Evolutionary conservation across 495 filamentous ascomycete genomes (phyloP), one percentile per base, ranked within the genome.

Genomic region (Penicillium angulare): DNA sequence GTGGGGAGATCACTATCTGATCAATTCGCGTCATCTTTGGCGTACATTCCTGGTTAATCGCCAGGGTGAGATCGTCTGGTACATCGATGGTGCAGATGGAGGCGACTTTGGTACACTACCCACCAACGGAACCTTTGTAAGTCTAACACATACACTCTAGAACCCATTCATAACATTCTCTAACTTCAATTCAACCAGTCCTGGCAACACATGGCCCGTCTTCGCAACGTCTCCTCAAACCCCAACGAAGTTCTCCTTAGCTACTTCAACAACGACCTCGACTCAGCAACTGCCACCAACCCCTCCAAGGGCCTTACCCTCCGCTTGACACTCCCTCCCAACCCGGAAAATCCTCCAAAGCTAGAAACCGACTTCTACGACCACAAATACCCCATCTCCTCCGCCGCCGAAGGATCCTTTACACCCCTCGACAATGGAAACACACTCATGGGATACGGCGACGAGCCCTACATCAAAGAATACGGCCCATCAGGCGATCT

Each of bases 391-490:
- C 26, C 50, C 8, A 49, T 76, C 8, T 56, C 52, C 17, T 50
- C 61, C 23, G 56, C 53, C 3, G 70, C 66, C 8, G 72, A 75
- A 52, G 78, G 79, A 10, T 67, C 63, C 13, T 64, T 63, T 12
- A 65, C 75, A 43, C 35, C 65, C 7, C 59, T 78, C 0, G 17
- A 13, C 10, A 67, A 64, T 44, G 71, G 64, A 5, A 71, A 77
- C 49, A 61, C 60, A 16, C 41, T 80, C 6, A 45, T 75, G 29
- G 70, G 61, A 36, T 79, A 70, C 60, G 76, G 78, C 0, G 59
- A 64, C 17, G 60, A 63, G 7, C 61, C 73, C 27, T 59, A 71
- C 0, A 31, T 80, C n/a, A 74, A 73, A 7, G 79, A 82, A 54
- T 74, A 66, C 53, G 55, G 50, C 13, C 16, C 32, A 10, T 15